Evolutionary conservation across 352 stramenopile genomes (phyloP).

Genomic region (Nothophytophthora sp.): DNA sequence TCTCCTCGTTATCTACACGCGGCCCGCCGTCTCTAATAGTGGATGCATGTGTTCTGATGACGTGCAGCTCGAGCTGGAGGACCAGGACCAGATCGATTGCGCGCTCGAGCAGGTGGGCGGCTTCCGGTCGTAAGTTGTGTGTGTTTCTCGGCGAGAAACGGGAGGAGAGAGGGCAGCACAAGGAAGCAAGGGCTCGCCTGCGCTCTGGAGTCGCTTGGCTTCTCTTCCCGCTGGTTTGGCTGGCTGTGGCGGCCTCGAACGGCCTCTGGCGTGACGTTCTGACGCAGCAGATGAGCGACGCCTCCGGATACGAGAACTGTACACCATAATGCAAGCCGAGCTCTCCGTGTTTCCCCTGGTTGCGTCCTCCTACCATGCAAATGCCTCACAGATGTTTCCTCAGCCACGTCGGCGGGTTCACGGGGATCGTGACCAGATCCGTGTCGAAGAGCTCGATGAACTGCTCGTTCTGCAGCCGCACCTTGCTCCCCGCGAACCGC

Average conservation of each 20-base stretch:
- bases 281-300: no score
- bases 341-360: constrained; percentile 10
- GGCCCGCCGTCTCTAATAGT: background rate
- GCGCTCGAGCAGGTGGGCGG: constrained; percentile 91
- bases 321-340: constrained; percentile 28
- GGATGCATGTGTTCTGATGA: background rate
- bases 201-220: background rate
- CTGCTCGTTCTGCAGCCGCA: constrained; percentile 92
- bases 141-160: constrained; percentile 13
- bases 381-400: constrained; percentile 48
- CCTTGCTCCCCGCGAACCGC: constrained; percentile 89
- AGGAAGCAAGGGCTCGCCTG: background rate
- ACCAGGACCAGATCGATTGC: constrained; percentile 98
- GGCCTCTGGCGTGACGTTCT: background rate
- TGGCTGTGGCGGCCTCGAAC: background rate
- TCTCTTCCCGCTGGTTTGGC: background rate
- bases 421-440: constrained; percentile 87
- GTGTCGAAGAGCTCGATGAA: constrained; percentile 96
- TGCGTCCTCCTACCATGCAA: constrained; percentile 23
- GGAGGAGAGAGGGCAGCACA: constrained; percentile 2
- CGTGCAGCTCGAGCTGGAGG: constrained; percentile 93
- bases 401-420: constrained; percentile 74
- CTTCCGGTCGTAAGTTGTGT: constrained; percentile 33
- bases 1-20: background rate
- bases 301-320: no score